Evolutionary conservation across 2,329 filamentous ascomycete genomes (phyloP).

Genomic region (Orbilia blumenaviensis): DNA sequence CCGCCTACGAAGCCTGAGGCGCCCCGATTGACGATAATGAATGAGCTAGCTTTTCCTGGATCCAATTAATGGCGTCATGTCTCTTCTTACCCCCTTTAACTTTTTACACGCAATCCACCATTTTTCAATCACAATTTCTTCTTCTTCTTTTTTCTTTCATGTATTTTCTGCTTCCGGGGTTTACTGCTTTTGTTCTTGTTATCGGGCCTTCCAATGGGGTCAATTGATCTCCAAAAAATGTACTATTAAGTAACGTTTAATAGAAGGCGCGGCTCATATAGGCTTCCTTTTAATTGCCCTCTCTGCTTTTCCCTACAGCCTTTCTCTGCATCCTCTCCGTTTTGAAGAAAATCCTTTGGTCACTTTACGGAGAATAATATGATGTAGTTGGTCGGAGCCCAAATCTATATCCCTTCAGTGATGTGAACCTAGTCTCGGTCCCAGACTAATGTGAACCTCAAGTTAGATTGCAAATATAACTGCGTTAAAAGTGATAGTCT

Average conservation of each 20-base stretch:
- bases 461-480: too few species aligned
- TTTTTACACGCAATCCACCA: not conserved
- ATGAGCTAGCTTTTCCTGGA: not conserved
- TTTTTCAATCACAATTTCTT: not conserved
- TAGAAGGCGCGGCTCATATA: conserved; percentile 46
- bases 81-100: not conserved
- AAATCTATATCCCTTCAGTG: not conserved
- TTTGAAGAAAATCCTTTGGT: not conserved
- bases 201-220: not conserved
- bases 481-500: too few species aligned
- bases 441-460: too few species aligned
- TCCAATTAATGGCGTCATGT: conserved; percentile 27
- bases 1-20: conserved; percentile 40
- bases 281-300: conserved; percentile 11
- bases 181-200: conserved; percentile 12
- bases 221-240: conserved; percentile 35
- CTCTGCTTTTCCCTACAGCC: not conserved
- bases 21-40: not conserved
- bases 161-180: conserved; percentile 32
- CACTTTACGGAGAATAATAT: not conserved
- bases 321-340: not conserved
- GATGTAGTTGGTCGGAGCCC: conserved; percentile 7
- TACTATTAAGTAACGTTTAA: conserved; percentile 51
- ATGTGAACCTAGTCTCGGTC: too few species aligned
- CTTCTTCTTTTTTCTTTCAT: not conserved